phyloP scores from a whole-genome alignment of 2,329 filamentous ascomycete genomes.

The Colletotrichum eleusines region DNA sequence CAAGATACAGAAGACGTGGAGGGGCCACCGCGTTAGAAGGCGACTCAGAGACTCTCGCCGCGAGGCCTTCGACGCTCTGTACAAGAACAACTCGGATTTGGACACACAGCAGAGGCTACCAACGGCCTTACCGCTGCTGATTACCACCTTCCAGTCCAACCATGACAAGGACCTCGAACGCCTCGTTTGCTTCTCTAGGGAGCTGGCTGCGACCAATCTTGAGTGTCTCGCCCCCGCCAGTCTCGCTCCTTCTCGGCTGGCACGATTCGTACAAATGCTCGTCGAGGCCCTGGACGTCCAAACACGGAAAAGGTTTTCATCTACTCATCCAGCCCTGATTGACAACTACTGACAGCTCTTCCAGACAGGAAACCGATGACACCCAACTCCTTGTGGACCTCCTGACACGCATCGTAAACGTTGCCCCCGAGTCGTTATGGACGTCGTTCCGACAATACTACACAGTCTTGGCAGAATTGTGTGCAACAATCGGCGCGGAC shows the following conservation, averaged over 20 bases:
- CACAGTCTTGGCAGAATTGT: slow-evolving; percentile 53
- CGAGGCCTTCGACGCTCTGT: slow-evolving; percentile 71
- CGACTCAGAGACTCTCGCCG: slow-evolving; percentile 69
- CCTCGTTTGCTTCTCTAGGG: slow-evolving; percentile 59
- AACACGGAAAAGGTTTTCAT: slow-evolving; percentile 13
- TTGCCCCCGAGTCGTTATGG: slow-evolving; percentile 47
- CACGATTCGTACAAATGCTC: slow-evolving; percentile 53
- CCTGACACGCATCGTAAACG: slow-evolving; percentile 49
- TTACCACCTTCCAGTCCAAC: slow-evolving; percentile 62
- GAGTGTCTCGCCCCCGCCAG: slow-evolving; percentile 50
- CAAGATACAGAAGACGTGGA: slow-evolving; percentile 84
- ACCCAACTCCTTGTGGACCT: slow-evolving; percentile 52
- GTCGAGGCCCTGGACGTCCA: slow-evolving; percentile 50
- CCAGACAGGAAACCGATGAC: slow-evolving; percentile 43
- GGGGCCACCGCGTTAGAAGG: slow-evolving; percentile 76
- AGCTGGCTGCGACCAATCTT: slow-evolving; percentile 55
- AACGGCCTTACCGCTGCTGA: slow-evolving; percentile 60
- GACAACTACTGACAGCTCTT: background rate
- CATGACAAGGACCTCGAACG: slow-evolving; percentile 62
- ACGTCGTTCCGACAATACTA: slow-evolving; percentile 54
- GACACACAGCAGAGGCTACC: slow-evolving; percentile 53
- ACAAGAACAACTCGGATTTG: slow-evolving; percentile 53
- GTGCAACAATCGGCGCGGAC: slow-evolving; percentile 33
- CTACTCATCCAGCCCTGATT: too few species aligned
- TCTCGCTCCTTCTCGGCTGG: slow-evolving; percentile 49